Percentiles rank a stretch among this genome's conserved stretches.
Conservation (phyloP, 2,329 filamentous ascomycete species). For the Fusarium liriodendri region DNA sequence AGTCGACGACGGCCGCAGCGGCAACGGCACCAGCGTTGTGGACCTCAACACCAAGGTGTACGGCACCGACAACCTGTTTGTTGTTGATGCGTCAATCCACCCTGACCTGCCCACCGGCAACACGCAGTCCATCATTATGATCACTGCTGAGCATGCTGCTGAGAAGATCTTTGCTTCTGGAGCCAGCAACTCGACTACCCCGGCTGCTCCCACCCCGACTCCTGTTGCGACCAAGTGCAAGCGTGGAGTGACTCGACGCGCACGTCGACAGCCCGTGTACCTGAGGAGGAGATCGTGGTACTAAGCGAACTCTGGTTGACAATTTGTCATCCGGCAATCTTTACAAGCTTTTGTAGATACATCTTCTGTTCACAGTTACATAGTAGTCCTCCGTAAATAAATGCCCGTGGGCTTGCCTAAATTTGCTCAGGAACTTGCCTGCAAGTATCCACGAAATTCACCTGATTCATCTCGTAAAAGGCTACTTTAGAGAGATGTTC, state of each 20-base stretch:
- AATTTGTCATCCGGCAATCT: background rate
- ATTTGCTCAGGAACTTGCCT: background rate
- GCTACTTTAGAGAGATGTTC: too few species aligned
- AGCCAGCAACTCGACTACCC: conserved; percentile 26
- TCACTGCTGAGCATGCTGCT: conserved; percentile 42
- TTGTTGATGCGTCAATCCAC: conserved; percentile 72
- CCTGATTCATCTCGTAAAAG: background rate
- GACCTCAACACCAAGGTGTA: conserved; percentile 68
- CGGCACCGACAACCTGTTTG: conserved; percentile 70
- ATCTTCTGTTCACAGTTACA: conserved; percentile 21
- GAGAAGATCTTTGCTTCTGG: conserved; percentile 38
- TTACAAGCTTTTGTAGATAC: background rate
- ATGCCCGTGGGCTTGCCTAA: background rate
- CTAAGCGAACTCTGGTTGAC: background rate
- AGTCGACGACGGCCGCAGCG: conserved; percentile 57
- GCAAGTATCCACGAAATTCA: background rate
- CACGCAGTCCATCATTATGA: conserved; percentile 45
- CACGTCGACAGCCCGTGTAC: conserved; percentile 13
- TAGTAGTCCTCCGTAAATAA: conserved; percentile 17
- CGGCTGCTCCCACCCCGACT: conserved; percentile 12
- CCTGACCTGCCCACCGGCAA: conserved; percentile 55
- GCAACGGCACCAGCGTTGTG: conserved; percentile 63
- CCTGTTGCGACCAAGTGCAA: conserved; percentile 21
- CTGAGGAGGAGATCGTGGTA: conserved; percentile 26
- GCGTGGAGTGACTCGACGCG: conserved; percentile 3